Evolutionary conservation across 495 filamentous ascomycete genomes (phyloP), one percentile per base, ranked within the genome.

Genomic region (Trichoderma gamsii): DNA sequence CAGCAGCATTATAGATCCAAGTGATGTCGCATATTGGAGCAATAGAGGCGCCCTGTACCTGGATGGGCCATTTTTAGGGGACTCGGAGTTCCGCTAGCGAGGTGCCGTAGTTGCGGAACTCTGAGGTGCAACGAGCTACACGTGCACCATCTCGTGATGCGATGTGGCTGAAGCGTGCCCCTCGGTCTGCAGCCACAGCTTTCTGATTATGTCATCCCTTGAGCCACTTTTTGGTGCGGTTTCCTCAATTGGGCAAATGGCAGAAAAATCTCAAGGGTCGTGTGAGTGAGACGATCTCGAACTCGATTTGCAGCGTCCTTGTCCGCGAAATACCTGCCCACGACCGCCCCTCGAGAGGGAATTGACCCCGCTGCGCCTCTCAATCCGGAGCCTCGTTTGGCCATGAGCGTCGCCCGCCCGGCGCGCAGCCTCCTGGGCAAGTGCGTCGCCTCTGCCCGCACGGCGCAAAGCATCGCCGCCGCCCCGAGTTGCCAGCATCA

Each of bases 331-430:
- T 12, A 7, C 21, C 21, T 27, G 23, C 44, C 49, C 16, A 61
- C 25, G 23, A 61, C 56, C 23, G 23, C 27, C 29, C 56, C 56
- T 3, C 56, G 23, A 61, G 25, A 25, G 25, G 56, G 12, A 12
- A 61, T 61, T 61, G 56, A 61, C 27, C 9, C 7, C 67, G 27
- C 65, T 65, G 63, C 32, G 56, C 44, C 61, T 71, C 65, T 63
- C 70, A 66, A 70, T 63, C 69, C 51, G 35, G 7, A 11, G 23
- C 59, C 43, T 63, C 65, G 65, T 69, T 25, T 61, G 56, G 72
- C 70, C 46, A 79, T 79, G 77, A 78, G 74, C 68, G 71, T 70
- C 66, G 72, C 76, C 71, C 73, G 76, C 44, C 72, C 76, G 63
- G 74, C 73, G 69, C 73, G 76, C 73, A 75, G 74, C 63, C 67